Percentiles rank a stretch among this genome's conserved stretches.
Evolutionary conservation across 225 moss, liverwort and hornwort species (phyloP).

Genomic region (Physcomitrium patens): DNA sequence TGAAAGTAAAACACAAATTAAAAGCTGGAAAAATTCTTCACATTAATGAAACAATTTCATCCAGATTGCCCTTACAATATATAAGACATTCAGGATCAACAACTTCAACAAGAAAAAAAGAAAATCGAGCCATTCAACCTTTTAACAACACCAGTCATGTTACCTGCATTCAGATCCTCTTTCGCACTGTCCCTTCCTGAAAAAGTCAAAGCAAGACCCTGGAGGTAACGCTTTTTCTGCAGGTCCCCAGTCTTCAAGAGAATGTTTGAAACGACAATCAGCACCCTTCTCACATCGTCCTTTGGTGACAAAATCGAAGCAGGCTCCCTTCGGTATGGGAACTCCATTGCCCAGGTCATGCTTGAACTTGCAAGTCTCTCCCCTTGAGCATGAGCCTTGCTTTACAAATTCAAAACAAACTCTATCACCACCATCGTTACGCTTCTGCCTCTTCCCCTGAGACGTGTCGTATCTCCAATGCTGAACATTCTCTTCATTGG

Average conservation of each 20-base stretch:
- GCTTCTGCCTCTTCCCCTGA: slow-evolving; percentile 76
- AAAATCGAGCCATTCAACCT: not conserved
- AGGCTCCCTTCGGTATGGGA: slow-evolving; percentile 88
- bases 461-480: slow-evolving; percentile 92
- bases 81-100: slow-evolving; percentile 4
- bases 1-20: slow-evolving; percentile 5
- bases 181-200: slow-evolving; percentile 86
- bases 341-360: slow-evolving; percentile 88
- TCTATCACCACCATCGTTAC: slow-evolving; percentile 73
- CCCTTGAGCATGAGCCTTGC: slow-evolving; percentile 89
- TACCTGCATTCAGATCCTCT: slow-evolving; percentile 95
- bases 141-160: slow-evolving; percentile 11
- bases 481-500: slow-evolving; percentile 69
- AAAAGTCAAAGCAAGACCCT: slow-evolving; percentile 91
- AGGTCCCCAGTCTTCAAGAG: slow-evolving; percentile 59
- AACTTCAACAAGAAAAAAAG: not conserved
- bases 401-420: slow-evolving; percentile 94
- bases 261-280: slow-evolving; percentile 89
- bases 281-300: slow-evolving; percentile 90
- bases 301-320: slow-evolving; percentile 90
- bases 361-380: slow-evolving; percentile 82
- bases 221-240: slow-evolving; percentile 68
- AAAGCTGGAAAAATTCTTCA: not conserved
- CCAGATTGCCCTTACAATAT: no score
- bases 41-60: slow-evolving; percentile 3